Base-by-base conservation (phyloP, 345 rosid species). In the Brassica napus region DNA sequence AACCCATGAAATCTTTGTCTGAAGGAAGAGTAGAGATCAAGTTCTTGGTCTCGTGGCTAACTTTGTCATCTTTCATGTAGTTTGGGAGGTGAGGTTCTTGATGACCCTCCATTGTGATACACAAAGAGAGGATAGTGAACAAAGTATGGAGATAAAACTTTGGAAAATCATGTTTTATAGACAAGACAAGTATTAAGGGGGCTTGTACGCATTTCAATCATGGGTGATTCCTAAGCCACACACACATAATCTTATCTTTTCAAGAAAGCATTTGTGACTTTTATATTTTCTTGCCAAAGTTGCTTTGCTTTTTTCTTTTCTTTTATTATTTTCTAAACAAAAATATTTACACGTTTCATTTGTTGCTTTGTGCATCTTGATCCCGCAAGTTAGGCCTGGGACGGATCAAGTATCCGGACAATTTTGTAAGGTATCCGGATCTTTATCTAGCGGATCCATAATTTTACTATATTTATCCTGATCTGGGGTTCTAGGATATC, bases 1-100 rank as follows among this genome's bases (percentile, higher is more conserved):
- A 61, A 1, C 76, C 84, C 18, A 79, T 65, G 83, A 91, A 87
- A 35, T 83, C 88, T 42, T 69, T 66, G 32, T 71, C 86, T 0
- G 79, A 47, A 6, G 89, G 89, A 11, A 90, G 81, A 6, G 89
- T 73, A 58, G 71, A 24, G 1, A 88, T 79, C 16, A 88, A 72
- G 42, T 77, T 77, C 60, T 37, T 81, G 73, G 84, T 71, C 71
- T 88, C 88, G 69, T 57, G 76, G 14, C 78, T 78, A 11, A 79
- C 61, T 0, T 64, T 70, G 59, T 84, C 82, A 15, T 86, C 87
- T 68, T 75, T 82, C 64, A 85, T 68, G 83, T 75, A 86, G 49
- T 9, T 73, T 28, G 87, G 87, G 28, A 79, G 44, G 34, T 61
- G 59, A 61, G 3, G 9, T 79, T 59, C 69, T 72, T 79, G 63